A percentile compares a stretch with the other conserved stretches of the same genome.
Evolutionary conservation across 2,329 filamentous ascomycete species (phyloP).

Genomic region (Fusarium mangiferae): DNA sequence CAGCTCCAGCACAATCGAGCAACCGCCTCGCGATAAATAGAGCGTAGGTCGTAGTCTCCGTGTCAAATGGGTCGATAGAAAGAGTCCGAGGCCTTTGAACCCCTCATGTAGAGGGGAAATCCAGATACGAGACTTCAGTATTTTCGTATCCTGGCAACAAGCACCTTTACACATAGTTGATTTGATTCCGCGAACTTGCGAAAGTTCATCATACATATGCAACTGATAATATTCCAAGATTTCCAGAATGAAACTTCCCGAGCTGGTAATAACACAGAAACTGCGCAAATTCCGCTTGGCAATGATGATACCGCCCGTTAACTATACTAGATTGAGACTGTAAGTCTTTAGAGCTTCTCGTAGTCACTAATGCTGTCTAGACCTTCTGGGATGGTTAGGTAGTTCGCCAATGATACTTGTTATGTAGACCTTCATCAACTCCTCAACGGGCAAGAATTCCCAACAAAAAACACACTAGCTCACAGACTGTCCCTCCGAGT

Average conservation of each 20-base stretch:
- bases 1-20: not conserved
- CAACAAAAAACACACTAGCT: not conserved
- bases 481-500: not conserved
- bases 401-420: not conserved
- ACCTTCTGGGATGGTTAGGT: not conserved
- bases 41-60: not conserved
- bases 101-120: conserved; percentile 21
- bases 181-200: not conserved
- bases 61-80: not conserved
- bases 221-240: not conserved
- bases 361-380: not conserved
- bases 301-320: not conserved
- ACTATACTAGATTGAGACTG: not conserved
- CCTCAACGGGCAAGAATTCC: not conserved
- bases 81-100: not conserved
- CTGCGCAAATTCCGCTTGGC: not conserved
- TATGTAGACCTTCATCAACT: not conserved
- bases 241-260: not conserved
- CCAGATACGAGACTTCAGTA: not conserved
- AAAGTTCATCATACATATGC: not conserved
- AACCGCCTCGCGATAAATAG: not conserved
- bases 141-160: not conserved
- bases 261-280: not conserved
- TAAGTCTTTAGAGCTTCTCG: not conserved
- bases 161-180: not conserved